Base-by-base conservation (phyloP, 768 basidiomycete genomes). In the Crucibulum laeve region DNA sequence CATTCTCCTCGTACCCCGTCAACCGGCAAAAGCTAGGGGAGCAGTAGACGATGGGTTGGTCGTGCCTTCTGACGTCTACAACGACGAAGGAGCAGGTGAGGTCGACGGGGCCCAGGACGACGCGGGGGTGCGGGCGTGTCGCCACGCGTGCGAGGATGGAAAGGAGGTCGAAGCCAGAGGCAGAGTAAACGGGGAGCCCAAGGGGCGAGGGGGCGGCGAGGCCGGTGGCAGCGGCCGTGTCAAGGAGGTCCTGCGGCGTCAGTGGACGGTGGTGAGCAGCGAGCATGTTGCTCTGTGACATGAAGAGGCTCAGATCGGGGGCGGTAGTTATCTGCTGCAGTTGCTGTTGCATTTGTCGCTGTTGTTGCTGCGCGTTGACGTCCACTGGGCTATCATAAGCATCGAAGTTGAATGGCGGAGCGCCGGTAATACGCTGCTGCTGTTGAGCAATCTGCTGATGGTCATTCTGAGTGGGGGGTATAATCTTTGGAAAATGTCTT, bases 21-120 rank as follows among this genome's bases (percentile, higher is more conserved):
- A 92, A 71, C 11, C 69, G 64, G 59, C 74, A 82, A 59, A 99
- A 99, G 1, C 79, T 77, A 13, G 89, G 90, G 3, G 85, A 89
- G 44, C 90, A 92, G 54, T 96, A 97, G 4, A 97, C 82, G 59
- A 98, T 86, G 11, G 95, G 91, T 24, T 69, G 68, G 60, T 99
- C 96, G 50, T 79, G 77, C 43, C 87, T 69, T 4, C 87, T 77
- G 18, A 84, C 77, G 59, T 99, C 96, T 34, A 83, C 84, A 30
- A 99, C 87, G 53, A 89, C 76, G 63, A 98, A 99, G n/a, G 85
- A 80, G 59, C 91, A 94, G 4, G 87, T 85, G 47, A 92, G 69
- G 62, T 99, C 95, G 22, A 98, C 89, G 0, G 95, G 91, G 13
- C 96, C 95, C 14, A 98, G 76, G 7, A 71, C 64, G 33, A 97